Percentiles rank a stretch among this genome's conserved stretches.
Conservation (phyloP, 2,329 filamentous ascomycete genomes). For the Colletotrichum sp. region DNA sequence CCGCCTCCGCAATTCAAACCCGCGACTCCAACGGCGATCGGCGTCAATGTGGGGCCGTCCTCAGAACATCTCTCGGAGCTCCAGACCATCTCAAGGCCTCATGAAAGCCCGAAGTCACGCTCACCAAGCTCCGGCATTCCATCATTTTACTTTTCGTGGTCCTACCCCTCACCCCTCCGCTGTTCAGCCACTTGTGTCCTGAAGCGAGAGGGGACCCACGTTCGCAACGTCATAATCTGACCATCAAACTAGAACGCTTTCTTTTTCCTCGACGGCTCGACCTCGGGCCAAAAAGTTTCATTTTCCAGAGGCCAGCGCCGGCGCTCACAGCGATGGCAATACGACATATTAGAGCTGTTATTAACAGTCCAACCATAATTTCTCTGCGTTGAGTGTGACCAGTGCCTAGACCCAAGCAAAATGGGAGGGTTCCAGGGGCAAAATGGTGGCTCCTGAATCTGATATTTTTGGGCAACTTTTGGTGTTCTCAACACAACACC, state of each 20-base stretch:
- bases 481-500: neutral
- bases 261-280: constrained; percentile 1
- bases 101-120: neutral
- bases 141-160: neutral
- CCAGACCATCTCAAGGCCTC: neutral
- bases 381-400: neutral
- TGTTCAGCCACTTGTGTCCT: neutral
- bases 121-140: neutral
- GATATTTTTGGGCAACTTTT: neutral
- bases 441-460: neutral
- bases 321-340: neutral
- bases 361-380: neutral
- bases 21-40: neutral
- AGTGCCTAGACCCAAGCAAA: neutral
- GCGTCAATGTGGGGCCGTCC: neutral
- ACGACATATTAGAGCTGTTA: neutral
- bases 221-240: constrained; percentile 3
- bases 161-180: neutral
- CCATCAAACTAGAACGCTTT: neutral
- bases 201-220: neutral
- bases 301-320: neutral
- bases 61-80: neutral
- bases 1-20: neutral
- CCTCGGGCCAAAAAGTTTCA: neutral
- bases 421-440: neutral